Base-by-base conservation (phyloP, 192 early-diverging fungal genomes). In the Obelidium mucronatum region DNA sequence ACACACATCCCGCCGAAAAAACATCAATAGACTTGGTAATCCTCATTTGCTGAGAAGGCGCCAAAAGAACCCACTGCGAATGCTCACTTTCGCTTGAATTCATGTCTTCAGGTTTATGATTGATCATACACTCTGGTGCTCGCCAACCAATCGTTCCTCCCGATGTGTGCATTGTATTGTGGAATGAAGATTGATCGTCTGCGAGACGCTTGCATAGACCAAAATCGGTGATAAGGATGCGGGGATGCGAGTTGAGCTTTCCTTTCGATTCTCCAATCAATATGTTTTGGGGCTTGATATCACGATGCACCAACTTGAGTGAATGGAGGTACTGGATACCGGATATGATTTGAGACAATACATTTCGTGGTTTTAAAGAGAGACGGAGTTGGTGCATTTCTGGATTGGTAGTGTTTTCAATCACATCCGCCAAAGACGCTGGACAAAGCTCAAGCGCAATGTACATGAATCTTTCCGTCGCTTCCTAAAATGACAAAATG, bases 81-180 rank as follows among this genome's bases (percentile, higher is more conserved):
- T 36, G 33, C 2, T 78, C 77, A 42, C 58, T 35, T 1, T 70
- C 51, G 51, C 62, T 64, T 35, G n/a, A 15, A 8, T 33, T 11
- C 28, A 11, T 60, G 35, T 31, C 31, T 36, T 40, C 39, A 80
- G 81, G 33, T 80, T 67, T 48, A 2, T 55, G 42, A 4, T 58
- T 58, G 78, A 88, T 76, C 53, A 94, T 81, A 77, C 87, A 91
- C 82, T 99, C 97, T 4, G 97, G 95, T 1, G 97, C 97, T 15
- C 97, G 87, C 97, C 97, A 99, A 8, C 97, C 97, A 59, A 96
- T 87, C 0, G 97, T 99, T 22, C 97, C 97, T 65, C 91, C 91
- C 74, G 90, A 78, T 40, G 91, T 81, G 54, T 70, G 56, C 51
- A 86, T 77, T 0, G 97, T 99, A 79, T 97, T 95, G 77, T 95